Base-by-base conservation (phyloP, 352 stramenopile species). In the Thalassiosira exigua region DNA sequence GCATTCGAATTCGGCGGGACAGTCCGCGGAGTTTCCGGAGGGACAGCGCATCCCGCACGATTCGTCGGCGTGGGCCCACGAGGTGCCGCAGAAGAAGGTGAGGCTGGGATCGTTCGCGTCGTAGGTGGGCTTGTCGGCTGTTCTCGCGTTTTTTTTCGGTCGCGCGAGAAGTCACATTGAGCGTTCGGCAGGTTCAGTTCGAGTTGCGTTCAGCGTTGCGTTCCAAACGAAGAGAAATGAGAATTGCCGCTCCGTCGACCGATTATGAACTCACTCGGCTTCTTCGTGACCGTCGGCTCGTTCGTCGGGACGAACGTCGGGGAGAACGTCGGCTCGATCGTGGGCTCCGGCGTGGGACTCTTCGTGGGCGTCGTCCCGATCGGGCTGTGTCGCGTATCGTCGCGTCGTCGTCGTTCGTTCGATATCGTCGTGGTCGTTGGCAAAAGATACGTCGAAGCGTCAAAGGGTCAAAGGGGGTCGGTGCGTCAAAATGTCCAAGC, bases 61-160 rank as follows among this genome's bases (percentile, higher is more conserved):
- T 62, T 84, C 36, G 19, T 89, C 64, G n/a, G 87, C 87, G 62
- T 94, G 60, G 73, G 84, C 73, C 86, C 87, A 94, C 21, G 86
- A 86, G 1, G 48, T 82, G 22, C 90, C 90, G 69, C 56, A 65
- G 33, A 51, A 65, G 56, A 65, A 65, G 51, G 51, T 60, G 21
- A 60, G 9, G 17, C 17, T 39, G 22, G 74, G 74, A 64, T 82
- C 74, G 39, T 74, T 44, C 0, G 58, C 32, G 59, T 77, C 74
- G 62, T 67, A 59, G 4, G 60, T 65, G 61, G 73, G 73, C 50
- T 82, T 82, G 24, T 76, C 46, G 36, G 71, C 64, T 69, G 56
- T 11, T 53, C 7, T 44, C 36, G 36, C 36, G 14, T 44, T 14
- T 14, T 7, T 44, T 44, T 44, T 44, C 14, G 7, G 14, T 44